phyloP scores from a whole-genome alignment of 495 filamentous ascomycete species.

The Podospora sp. region DNA sequence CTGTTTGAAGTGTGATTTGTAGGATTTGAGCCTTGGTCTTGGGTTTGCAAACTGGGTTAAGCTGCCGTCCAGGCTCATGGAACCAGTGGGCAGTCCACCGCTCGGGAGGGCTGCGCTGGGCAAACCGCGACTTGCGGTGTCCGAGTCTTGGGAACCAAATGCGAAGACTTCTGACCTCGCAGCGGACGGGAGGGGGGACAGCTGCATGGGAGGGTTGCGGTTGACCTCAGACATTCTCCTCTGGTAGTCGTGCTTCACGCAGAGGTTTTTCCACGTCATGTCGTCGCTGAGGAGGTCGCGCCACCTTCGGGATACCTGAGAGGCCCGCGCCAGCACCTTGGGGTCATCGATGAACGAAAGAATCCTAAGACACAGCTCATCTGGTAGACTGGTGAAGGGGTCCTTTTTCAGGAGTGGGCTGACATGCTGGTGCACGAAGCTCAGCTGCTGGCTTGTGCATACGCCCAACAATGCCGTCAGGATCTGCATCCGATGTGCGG shows the following conservation, averaged over 20 bases:
- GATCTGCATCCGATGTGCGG: constrained; percentile 58
- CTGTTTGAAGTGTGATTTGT: constrained; percentile 96
- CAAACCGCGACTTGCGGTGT: constrained; percentile 37
- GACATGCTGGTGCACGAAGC: constrained; percentile 92
- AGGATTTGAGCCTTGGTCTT: constrained; percentile 61
- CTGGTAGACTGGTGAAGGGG: constrained; percentile 84
- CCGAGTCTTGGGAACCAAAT: constrained; percentile 27
- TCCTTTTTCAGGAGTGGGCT: constrained; percentile 92
- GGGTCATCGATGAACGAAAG: constrained; percentile 94
- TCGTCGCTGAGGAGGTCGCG: constrained; percentile 91
- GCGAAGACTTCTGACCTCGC: constrained; percentile 33
- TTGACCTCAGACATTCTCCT: constrained; percentile 54
- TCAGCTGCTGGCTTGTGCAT: constrained; percentile 91
- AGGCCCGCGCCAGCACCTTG: constrained; percentile 85
- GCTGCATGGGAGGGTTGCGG: constrained; percentile 30
- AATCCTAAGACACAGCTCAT: constrained; percentile 87
- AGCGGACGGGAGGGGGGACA: constrained; percentile 17
- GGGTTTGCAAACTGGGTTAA: constrained; percentile 22
- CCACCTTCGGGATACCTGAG: constrained; percentile 92
- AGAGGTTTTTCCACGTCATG: constrained; percentile 96
- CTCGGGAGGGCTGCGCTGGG: constrained; percentile 40
- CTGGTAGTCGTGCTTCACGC: constrained; percentile 88
- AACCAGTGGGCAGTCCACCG: constrained; percentile 33
- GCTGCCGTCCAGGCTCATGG: constrained; percentile 45
- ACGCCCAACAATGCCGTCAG: constrained; percentile 84